Evolutionary conservation across 352 stramenopile genomes (phyloP), one percentile per base, ranked within the genome.

Genomic region (Globisporangium uncinulatum): DNA sequence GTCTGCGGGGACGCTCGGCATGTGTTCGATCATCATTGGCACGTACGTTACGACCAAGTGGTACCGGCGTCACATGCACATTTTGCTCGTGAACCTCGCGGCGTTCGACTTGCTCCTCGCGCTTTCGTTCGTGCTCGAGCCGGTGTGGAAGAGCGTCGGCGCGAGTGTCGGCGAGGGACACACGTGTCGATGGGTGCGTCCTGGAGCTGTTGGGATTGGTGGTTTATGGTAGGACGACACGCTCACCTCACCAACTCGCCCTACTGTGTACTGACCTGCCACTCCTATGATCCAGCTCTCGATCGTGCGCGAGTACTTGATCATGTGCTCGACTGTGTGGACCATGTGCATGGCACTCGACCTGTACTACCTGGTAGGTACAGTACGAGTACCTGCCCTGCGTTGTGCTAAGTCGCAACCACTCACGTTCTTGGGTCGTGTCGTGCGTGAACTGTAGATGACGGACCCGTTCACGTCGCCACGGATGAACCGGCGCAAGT

Each of bases 381-480:
- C n/a, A n/a, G n/a, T n/a, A n/a, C n/a, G n/a, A n/a, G n/a, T n/a
- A n/a, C n/a, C n/a, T n/a, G n/a, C n/a, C n/a, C n/a, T n/a, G n/a
- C n/a, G n/a, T n/a, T n/a, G n/a, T n/a, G n/a, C n/a, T n/a, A n/a
- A n/a, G n/a, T n/a, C n/a, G n/a, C n/a, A 67, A 63, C 34, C 24
- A 11, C 51, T 10, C 24, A 48, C 20, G 32, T 6, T 2, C 17
- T 14, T 49, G 43, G n/a, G n/a, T n/a, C 9, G 3, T 54, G 41
- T 39, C 48, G 31, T 13, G 13, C 19, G 34, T 32, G 8, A 13
- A 32, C 17, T n/a, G 7, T 8, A 87, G 76, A 86, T 91, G 73
- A 91, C 79, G 17, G 79, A 91, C 56, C 81, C 81, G 20, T 91
- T 89, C 66, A 91, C 81, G n/a, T 89, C 81, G 3, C 81, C 81